Base-by-base conservation (phyloP, 2,329 filamentous ascomycete species). In the Albifimbria verrucaria region DNA sequence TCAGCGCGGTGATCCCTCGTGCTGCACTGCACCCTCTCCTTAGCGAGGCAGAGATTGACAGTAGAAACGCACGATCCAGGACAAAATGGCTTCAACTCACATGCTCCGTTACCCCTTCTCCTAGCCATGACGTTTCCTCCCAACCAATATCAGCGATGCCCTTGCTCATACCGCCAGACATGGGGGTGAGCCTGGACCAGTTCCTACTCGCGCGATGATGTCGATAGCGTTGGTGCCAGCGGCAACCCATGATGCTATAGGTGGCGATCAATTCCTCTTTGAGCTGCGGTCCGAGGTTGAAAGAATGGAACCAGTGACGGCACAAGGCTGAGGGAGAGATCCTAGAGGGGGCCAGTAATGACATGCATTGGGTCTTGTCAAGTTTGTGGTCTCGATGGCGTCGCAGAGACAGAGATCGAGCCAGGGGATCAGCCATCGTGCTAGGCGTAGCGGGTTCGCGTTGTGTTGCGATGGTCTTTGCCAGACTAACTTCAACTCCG, bases 321-420 rank as follows among this genome's bases (percentile, higher is more conserved):
- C 26, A 36, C 46, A 48, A 48, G 46, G 46, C 46, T 48, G 46
- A 48, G 25, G 46, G 36, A 48, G 24, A 26, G 32, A 32, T 26
- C 25, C 25, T 17, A 17, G 15, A 39, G 32, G 32, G 32, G 32
- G 12, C 12, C 12, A 39, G 32, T 12, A 39, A 39, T 39, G 32
- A 39, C 32, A 6, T 12, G 32, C 32, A 15, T 39, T n/a, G 32
- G 18, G 18, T 39, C 18, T 39, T 39, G 32, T 6, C 18, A 5
- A 4, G 18, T 39, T 39, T 12, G 32, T 12, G 6, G 32, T 15
- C 9, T 17, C 12, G 32, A 6, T 12, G 32, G 32, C 32, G 15
- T 6, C 18, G 32, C 5, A 12, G 18, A n/a, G 5, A 17, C 18
- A 32, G 12, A 39, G 12, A 39, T n/a, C 32, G 32, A n/a, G 32